Base-by-base conservation (phyloP, 2,329 filamentous ascomycete genomes). In the Neocatenulostroma microsporum region DNA sequence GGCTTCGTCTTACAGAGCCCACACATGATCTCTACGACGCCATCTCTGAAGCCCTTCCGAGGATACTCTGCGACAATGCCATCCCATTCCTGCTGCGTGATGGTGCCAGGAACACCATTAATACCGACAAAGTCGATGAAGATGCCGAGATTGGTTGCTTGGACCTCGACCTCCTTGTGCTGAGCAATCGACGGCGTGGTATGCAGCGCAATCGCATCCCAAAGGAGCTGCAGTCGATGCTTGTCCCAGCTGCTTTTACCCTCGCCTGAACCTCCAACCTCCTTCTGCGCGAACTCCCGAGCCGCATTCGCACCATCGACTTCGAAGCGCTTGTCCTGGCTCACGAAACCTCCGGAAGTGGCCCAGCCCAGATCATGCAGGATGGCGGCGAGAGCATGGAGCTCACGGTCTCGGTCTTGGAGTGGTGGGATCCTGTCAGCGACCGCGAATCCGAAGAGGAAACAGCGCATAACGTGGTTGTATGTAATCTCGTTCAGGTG, bases 341-440 rank as follows among this genome's bases (percentile, higher is more conserved):
- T 32, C 14, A 36, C 21, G 34, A 36, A 30, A n/a, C 13, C 21
- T 12, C 15, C 25, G 4, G 15, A 18, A 6, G 25, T 15, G 25
- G 19, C 34, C 34, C 34, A 36, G 24, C 24, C 25, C 8, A 36
- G n/a, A 29, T 36, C 34, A 25, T 36, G 34, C 14, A 36, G 20
- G 14, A 32, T 32, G 9, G 30, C 30, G 9, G 18, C 30, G 18
- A 36, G 21, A 15, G 32, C 20, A 15, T 34, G 32, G 14, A 34
- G 21, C 19, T 34, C 32, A 12, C 23, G 20, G 20, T 34, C 32
- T 5, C 32, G 32, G 20, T 10, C 23, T 26, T 34, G 32, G 7
- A 34, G 10, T 12, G 9, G 21, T 8, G 32, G 32, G 21, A 26
- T 12, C 19, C 26, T 34, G 23, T 34, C 32, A 10, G 32, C 32